Conservation (phyloP, 2,329 filamentous ascomycete species). For the Fusarium vanettenii region DNA sequence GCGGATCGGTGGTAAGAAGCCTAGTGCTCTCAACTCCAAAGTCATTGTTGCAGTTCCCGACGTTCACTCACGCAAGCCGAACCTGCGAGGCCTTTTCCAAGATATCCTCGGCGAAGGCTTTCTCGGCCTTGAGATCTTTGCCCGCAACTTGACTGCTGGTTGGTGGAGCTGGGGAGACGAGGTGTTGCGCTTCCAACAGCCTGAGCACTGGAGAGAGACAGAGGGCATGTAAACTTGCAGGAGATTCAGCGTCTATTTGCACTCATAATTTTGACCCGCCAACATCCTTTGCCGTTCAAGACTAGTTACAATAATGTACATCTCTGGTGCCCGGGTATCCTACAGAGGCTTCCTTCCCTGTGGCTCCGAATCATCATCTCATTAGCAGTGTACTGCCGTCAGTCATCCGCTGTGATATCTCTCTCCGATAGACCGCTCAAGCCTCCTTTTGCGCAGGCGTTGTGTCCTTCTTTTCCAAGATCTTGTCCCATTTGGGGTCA, state of each 20-base stretch:
- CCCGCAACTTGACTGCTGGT: slow-evolving; percentile 76
- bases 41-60: slow-evolving; percentile 79
- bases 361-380: slow-evolving; percentile 27
- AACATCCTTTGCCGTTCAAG: slow-evolving; percentile 35
- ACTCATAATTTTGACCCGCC: slow-evolving; percentile 37
- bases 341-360: slow-evolving; percentile 36
- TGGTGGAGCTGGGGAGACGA: slow-evolving; percentile 87
- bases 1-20: slow-evolving; percentile 47
- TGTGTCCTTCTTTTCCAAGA: slow-evolving; percentile 43
- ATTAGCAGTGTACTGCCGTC: slow-evolving; percentile 35
- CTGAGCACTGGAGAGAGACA: slow-evolving; percentile 59
- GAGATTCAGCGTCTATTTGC: slow-evolving; percentile 40
- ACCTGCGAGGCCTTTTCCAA: slow-evolving; percentile 70
- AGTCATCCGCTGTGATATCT: slow-evolving; percentile 11
- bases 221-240: slow-evolving; percentile 14
- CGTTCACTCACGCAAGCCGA: slow-evolving; percentile 83
- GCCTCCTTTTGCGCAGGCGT: slow-evolving; percentile 41
- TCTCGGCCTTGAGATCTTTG: slow-evolving; percentile 79
- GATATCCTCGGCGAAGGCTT: slow-evolving; percentile 64
- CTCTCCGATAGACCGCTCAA: slow-evolving; percentile 10
- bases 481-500: slow-evolving; percentile 60
- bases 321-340: slow-evolving; percentile 43
- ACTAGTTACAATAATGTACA: slow-evolving; percentile 50
- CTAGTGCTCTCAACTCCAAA: slow-evolving; percentile 51
- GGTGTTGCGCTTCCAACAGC: slow-evolving; percentile 74